Evolutionary conservation across 2,329 filamentous ascomycete species (phyloP).

Genomic region (Fusarium bactridioides): DNA sequence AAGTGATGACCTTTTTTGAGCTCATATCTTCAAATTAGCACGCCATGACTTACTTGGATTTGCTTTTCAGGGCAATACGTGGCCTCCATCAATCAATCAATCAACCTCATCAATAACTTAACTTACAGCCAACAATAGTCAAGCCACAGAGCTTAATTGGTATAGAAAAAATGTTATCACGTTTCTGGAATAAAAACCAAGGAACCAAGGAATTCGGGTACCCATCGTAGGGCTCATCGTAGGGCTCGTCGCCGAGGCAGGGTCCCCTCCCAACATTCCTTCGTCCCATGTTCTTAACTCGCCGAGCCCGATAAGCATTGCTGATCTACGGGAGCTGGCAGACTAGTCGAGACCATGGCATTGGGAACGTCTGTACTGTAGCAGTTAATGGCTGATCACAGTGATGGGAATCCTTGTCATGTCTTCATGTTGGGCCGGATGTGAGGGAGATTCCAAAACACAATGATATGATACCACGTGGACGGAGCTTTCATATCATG

Average conservation of each 20-base stretch:
- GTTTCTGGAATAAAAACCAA: constrained; percentile 17
- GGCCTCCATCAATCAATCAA: too few relatives aligned
- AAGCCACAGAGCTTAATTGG: constrained; percentile 24
- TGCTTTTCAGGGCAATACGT: neutral
- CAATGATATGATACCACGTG: constrained; percentile 36
- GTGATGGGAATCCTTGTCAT: constrained; percentile 15
- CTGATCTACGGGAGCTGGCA: constrained; percentile 38
- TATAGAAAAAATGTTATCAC: neutral
- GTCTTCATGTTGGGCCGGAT: neutral
- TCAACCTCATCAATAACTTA: neutral
- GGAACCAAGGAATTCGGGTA: constrained; percentile 24
- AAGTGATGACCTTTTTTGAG: neutral
- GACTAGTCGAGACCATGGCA: constrained; percentile 16
- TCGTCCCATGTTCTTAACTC: constrained; percentile 26
- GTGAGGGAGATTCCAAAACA: constrained; percentile 11
- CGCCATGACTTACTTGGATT: neutral
- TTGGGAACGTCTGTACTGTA: constrained; percentile 17
- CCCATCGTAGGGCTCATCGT: constrained; percentile 20
- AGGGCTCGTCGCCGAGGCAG: constrained; percentile 21
- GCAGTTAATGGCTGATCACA: constrained; percentile 3
- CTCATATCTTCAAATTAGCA: neutral
- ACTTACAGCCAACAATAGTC: constrained; percentile 10
- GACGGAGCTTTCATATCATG: constrained; percentile 28
- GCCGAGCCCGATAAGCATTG: constrained; percentile 30
- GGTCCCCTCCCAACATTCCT: constrained; percentile 34